Conservation (phyloP, 2,329 filamentous ascomycete species). For the Huntiella savannae region DNA sequence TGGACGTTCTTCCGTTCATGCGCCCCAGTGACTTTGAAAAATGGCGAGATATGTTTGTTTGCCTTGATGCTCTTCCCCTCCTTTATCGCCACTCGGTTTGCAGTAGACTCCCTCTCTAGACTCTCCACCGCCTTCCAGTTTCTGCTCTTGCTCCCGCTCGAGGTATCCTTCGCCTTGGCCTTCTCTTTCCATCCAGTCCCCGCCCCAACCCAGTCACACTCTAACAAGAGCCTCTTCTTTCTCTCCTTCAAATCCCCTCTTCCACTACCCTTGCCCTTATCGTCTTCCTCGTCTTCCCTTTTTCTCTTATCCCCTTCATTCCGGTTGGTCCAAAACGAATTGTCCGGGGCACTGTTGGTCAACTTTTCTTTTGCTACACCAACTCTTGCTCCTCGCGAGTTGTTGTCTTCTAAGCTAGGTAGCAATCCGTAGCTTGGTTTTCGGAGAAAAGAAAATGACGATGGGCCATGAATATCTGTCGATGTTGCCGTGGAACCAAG, state of each 20-base stretch:
- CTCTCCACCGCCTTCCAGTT: no score
- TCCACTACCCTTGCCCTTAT: no score
- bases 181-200: background rate
- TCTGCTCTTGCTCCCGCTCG: no score
- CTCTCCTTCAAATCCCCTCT: background rate
- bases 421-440: background rate
- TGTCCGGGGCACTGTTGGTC: no score
- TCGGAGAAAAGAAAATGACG: constrained; percentile 4
- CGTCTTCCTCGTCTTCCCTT: no score
- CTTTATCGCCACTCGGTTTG: background rate
- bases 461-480: background rate
- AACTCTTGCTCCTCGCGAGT: background rate
- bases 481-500: background rate
- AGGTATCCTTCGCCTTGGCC: no score
- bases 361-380: no score
- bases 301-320: no score
- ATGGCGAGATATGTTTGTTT: background rate
- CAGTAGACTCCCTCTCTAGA: no score
- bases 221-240: background rate
- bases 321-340: no score
- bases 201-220: background rate
- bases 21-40: background rate
- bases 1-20: background rate
- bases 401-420: background rate
- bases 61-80: background rate